Evolutionary conservation across 768 basidiomycete genomes (phyloP).

Genomic region (Boletus vermiculosoides): DNA sequence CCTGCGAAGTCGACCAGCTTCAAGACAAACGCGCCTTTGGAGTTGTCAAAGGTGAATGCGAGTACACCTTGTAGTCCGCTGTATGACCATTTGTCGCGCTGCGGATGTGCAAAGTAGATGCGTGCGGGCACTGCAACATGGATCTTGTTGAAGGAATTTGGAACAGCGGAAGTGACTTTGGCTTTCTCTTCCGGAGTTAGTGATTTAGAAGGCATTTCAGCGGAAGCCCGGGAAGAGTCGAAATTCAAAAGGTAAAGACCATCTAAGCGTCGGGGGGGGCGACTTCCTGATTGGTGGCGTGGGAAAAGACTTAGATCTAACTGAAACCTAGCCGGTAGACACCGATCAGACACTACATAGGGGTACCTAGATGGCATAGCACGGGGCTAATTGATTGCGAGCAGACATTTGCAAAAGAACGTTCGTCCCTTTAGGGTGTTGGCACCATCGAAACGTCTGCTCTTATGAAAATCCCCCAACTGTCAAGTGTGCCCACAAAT

Average conservation of each 20-base stretch:
- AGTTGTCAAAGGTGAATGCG: conserved; percentile 63
- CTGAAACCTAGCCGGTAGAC: too few relatives aligned
- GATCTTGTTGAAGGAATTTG: conserved; percentile 66
- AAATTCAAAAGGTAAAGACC: neutral
- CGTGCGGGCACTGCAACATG: conserved; percentile 77
- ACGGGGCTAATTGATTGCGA: too few relatives aligned
- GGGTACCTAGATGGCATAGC: too few relatives aligned
- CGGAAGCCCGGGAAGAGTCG: neutral
- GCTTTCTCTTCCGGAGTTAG: conserved; percentile 74
- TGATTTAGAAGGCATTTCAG: conserved; percentile 68
- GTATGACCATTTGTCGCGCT: conserved; percentile 79
- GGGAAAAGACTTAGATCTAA: too few relatives aligned
- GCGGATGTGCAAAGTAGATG: conserved; percentile 86
- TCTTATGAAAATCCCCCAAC: too few relatives aligned
- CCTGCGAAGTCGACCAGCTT: conserved; percentile 83
- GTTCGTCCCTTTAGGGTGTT: too few relatives aligned
- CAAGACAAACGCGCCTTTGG: conserved; percentile 57
- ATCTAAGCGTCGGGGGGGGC: conserved; percentile 4
- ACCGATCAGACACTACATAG: too few relatives aligned
- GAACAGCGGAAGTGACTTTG: conserved; percentile 65
- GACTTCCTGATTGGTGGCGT: conserved; percentile 11
- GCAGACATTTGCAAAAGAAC: too few relatives aligned
- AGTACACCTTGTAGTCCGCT: conserved; percentile 85
- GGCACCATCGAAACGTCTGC: too few relatives aligned
- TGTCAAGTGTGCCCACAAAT: neutral